phyloP scores from a whole-genome alignment of 371 early-diverging fungal genomes.

The Zychaea mexicana region DNA sequence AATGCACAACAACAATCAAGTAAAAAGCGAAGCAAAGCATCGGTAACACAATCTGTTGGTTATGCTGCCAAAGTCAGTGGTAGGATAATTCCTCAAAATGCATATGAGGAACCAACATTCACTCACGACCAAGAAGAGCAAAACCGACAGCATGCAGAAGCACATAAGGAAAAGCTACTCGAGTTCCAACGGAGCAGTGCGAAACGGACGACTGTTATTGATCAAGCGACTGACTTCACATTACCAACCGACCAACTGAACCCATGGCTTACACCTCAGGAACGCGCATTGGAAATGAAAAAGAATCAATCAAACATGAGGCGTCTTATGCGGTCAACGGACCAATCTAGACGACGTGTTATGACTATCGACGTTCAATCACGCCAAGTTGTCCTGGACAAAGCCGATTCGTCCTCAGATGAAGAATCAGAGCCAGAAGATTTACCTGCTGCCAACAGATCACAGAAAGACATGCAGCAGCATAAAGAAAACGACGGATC shows the following conservation, averaged over 20 bases:
- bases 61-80: slow-evolving; percentile 46
- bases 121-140: slow-evolving; percentile 50
- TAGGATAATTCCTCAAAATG: slow-evolving; percentile 11
- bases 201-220: slow-evolving; percentile 71
- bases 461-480: not conserved
- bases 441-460: slow-evolving; percentile 4
- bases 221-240: slow-evolving; percentile 81
- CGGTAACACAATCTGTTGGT: slow-evolving; percentile 34
- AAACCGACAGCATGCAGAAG: slow-evolving; percentile 61
- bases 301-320: slow-evolving; percentile 57
- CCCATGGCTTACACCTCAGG: slow-evolving; percentile 80
- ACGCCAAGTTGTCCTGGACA: slow-evolving; percentile 55
- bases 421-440: slow-evolving; percentile 30
- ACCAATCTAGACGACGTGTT: slow-evolving; percentile 51
- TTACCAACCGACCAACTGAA: slow-evolving; percentile 62
- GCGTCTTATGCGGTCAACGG: slow-evolving; percentile 41
- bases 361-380: slow-evolving; percentile 69
- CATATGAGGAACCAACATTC: slow-evolving; percentile 10
- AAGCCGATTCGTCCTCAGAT: slow-evolving; percentile 20
- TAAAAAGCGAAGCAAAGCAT: slow-evolving; percentile 21
- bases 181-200: slow-evolving; percentile 84
- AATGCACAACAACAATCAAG: slow-evolving; percentile 28
- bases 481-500: slow-evolving; percentile 15
- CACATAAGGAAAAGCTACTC: slow-evolving; percentile 74
- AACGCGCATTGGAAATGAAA: slow-evolving; percentile 56